Conservation (phyloP, 768 basidiomycete species). For the Lentinula edodes region DNA sequence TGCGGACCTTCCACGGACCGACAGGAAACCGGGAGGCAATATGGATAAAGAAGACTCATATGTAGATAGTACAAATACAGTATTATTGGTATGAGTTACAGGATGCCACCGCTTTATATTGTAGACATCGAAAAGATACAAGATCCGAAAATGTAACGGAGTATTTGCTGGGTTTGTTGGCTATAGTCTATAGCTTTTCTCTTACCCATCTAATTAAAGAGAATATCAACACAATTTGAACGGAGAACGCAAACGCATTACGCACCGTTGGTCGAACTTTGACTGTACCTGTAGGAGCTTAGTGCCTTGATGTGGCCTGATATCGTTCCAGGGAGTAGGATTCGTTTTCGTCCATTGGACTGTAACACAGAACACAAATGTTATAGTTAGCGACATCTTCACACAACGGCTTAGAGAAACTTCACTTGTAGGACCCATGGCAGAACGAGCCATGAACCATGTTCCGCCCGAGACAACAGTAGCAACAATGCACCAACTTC, state of each 20-base stretch:
- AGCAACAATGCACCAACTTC: slow-evolving; percentile 46
- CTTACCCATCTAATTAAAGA: slow-evolving; percentile 58
- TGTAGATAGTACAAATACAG: background rate
- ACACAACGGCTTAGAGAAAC: background rate
- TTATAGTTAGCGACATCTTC: background rate
- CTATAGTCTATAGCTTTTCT: slow-evolving; percentile 50
- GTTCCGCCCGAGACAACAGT: slow-evolving; percentile 36
- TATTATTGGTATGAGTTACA: background rate
- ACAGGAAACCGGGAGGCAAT: background rate
- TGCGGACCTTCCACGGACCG: background rate
- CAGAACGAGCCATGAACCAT: slow-evolving; percentile 39
- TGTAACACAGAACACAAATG: slow-evolving; percentile 12
- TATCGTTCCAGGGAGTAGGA: slow-evolving; percentile 85
- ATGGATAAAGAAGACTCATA: background rate
- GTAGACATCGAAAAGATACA: background rate
- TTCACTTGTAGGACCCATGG: slow-evolving; percentile 26
- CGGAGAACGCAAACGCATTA: slow-evolving; percentile 9
- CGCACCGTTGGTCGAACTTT: slow-evolving; percentile 70
- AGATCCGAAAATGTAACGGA: background rate
- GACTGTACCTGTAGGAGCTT: slow-evolving; percentile 68
- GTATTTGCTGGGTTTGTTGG: too few species aligned
- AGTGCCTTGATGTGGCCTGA: slow-evolving; percentile 69
- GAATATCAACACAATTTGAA: slow-evolving; percentile 7
- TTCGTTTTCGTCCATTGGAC: slow-evolving; percentile 66
- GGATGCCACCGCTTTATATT: too few species aligned